Evolutionary conservation across 208 protist species (phyloP).

Genomic region (Trypanosoma vivax): DNA sequence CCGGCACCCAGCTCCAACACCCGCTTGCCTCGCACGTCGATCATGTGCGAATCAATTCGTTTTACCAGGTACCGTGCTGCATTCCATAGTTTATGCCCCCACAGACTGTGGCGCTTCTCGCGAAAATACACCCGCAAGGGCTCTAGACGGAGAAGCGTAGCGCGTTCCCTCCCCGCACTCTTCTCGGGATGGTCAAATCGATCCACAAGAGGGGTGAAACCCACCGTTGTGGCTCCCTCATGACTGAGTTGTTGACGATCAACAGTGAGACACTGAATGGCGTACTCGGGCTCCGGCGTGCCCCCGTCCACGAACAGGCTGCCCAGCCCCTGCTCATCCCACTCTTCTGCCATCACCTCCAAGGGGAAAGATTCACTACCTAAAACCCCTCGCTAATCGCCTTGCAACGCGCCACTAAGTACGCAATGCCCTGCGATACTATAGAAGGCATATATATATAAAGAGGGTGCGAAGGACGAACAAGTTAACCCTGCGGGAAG

Average conservation of each 20-base stretch:
- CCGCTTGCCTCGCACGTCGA: constrained; percentile 56
- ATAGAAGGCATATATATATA: too few relatives aligned
- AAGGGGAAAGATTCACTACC: too few relatives aligned
- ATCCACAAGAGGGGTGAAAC: constrained; percentile 41
- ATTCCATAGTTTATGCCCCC: constrained; percentile 86
- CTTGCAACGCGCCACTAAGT: too few relatives aligned
- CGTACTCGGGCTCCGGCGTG: constrained; percentile 23
- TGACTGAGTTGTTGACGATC: constrained; percentile 27
- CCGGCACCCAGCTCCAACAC: constrained; percentile 86
- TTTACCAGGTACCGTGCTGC: constrained; percentile 85
- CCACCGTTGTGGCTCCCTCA: constrained; percentile 39
- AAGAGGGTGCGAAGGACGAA: too few relatives aligned
- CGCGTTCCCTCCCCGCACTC: constrained; percentile 12
- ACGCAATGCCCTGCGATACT: too few relatives aligned
- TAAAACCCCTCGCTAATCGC: too few relatives aligned
- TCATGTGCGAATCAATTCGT: constrained; percentile 69
- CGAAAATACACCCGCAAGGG: constrained; percentile 58
- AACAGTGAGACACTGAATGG: constrained; percentile 46
- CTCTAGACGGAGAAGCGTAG: constrained; percentile 8
- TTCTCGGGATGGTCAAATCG: constrained; percentile 30
- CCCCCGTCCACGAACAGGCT: constrained; percentile 38
- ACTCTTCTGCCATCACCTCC: too few relatives aligned
- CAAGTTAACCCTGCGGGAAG: too few relatives aligned
- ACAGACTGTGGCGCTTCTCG: constrained; percentile 82
- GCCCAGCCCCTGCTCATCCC: constrained; percentile 48